phyloP scores from a whole-genome alignment of 306 rosid genomes.

The Canavalia ensiformis region DNA sequence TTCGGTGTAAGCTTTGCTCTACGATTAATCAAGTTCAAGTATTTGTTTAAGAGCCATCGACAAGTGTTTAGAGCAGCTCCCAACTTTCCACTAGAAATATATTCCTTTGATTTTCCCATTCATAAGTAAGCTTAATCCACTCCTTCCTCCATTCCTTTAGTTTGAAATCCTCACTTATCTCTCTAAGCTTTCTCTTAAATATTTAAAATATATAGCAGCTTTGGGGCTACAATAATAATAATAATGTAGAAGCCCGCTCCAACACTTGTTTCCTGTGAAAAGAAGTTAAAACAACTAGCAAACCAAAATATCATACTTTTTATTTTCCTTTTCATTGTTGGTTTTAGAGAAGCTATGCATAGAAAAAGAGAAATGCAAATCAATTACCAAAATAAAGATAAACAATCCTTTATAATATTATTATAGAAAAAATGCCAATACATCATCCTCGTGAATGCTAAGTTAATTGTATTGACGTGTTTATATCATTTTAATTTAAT shows the following conservation, averaged over 20 bases:
- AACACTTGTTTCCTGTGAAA: conserved; percentile 79
- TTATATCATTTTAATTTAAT: too few relatives aligned
- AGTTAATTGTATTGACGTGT: not conserved
- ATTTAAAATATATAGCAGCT: conserved; percentile 85
- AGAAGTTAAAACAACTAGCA: not conserved
- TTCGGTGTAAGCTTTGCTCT: conserved; percentile 7
- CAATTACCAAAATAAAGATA: not conserved
- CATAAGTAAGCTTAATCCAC: conserved; percentile 91
- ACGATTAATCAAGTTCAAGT: conserved; percentile 57
- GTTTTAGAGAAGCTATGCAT: not conserved
- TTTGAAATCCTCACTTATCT: conserved; percentile 55
- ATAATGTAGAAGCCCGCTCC: conserved; percentile 86
- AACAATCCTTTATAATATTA: not conserved
- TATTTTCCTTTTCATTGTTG: not conserved
- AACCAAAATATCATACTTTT: conserved; percentile 8
- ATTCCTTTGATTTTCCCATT: conserved; percentile 77
- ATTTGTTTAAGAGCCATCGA: conserved; percentile 67
- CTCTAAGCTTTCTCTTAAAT: conserved; percentile 68
- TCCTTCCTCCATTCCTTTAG: conserved; percentile 81
- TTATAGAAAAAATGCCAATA: not conserved
- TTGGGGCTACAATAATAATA: conserved; percentile 74
- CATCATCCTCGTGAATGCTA: not conserved
- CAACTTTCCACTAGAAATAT: conserved; percentile 58
- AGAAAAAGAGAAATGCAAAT: not conserved
- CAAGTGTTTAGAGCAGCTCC: conserved; percentile 76